phyloP scores from a whole-genome alignment of 2,329 filamentous ascomycete species.

The Beauveria rudraprayagi region DNA sequence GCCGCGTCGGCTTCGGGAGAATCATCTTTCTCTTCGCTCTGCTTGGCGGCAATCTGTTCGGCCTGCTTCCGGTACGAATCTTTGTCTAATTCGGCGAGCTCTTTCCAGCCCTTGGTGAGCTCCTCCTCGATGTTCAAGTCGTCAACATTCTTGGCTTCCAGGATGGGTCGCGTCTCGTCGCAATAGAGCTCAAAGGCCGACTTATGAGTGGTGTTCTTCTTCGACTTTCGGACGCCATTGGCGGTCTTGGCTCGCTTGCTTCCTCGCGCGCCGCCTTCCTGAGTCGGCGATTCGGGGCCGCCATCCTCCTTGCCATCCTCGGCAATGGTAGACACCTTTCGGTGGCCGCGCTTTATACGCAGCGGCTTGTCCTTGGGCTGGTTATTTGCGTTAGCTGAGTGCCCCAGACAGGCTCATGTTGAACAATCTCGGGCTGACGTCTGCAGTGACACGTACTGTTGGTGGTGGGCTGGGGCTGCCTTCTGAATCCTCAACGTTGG shows the following conservation, averaged over 20 bases:
- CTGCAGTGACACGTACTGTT: slow-evolving; percentile 46
- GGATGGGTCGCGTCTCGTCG: slow-evolving; percentile 36
- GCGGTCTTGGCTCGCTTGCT: slow-evolving; percentile 24
- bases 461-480: slow-evolving; percentile 73
- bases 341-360: slow-evolving; percentile 63
- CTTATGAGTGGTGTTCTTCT: slow-evolving; percentile 34
- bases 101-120: slow-evolving; percentile 47
- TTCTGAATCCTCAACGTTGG: slow-evolving; percentile 70
- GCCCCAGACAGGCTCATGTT: not conserved
- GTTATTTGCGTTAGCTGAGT: slow-evolving; percentile 12
- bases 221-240: slow-evolving; percentile 34
- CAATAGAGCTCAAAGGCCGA: slow-evolving; percentile 48
- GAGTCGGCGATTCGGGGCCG: slow-evolving; percentile 4
- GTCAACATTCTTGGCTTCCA: slow-evolving; percentile 38
- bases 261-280: slow-evolving; percentile 1
- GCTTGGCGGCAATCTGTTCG: not conserved
- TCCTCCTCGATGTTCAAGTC: slow-evolving; percentile 42
- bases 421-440: not conserved
- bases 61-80: slow-evolving; percentile 38
- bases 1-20: slow-evolving; percentile 11
- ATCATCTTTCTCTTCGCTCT: slow-evolving; percentile 20
- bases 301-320: slow-evolving; percentile 29
- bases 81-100: slow-evolving; percentile 40
- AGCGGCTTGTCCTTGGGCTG: slow-evolving; percentile 75
- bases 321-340: slow-evolving; percentile 47